Evolutionary conservation across 2,329 filamentous ascomycete species (phyloP), one percentile per base, ranked within the genome.

Genomic region (Fusarium concolor): DNA sequence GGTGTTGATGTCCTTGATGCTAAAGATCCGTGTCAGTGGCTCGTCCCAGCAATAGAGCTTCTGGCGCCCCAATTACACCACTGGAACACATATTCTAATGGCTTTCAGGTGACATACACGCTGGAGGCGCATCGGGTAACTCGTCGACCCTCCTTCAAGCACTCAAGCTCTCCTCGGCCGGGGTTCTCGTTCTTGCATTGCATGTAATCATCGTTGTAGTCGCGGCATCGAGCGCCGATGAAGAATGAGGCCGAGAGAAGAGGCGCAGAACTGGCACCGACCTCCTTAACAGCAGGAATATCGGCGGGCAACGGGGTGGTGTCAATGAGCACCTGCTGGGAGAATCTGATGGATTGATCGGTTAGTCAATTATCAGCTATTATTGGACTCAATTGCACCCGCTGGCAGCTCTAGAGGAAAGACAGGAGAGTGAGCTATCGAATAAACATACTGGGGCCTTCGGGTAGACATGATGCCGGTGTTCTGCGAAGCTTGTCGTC

Each of bases 141-240:
- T 81, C 96, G 92, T 80, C 96, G 89, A 58, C 96, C 96, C 84
- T 99, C 96, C 86, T 93, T 95, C 87, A 99, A 84, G 83, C 96
- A 99, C 73, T 97, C 93, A 68, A 96, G 81, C 85, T 99, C 96
- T 79, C 94, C 96, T 81, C 88, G 89, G 75, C 96, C 96, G 67
- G 92, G 91, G 76, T 93, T 90, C 83, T 97, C 94, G 73, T 89
- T 92, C 90, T 99, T 99, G 91, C 96, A 99, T 85, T 97, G 92
- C 95, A 99, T 99, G 84, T 92, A 99, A 83, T 99, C 96, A 85
- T 99, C 96, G 82, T 98, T 98, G 87, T 94, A 99, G 66, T 92
- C 86, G 79, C 88, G 91, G 90, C 96, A 99, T 78, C 95, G 91
- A 72, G 94, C 94, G 68, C 96, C 96, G 79, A 99, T 99, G 81